Evolutionary conservation across 345 rosid genomes (phyloP).

Genomic region (Populus nigra): DNA sequence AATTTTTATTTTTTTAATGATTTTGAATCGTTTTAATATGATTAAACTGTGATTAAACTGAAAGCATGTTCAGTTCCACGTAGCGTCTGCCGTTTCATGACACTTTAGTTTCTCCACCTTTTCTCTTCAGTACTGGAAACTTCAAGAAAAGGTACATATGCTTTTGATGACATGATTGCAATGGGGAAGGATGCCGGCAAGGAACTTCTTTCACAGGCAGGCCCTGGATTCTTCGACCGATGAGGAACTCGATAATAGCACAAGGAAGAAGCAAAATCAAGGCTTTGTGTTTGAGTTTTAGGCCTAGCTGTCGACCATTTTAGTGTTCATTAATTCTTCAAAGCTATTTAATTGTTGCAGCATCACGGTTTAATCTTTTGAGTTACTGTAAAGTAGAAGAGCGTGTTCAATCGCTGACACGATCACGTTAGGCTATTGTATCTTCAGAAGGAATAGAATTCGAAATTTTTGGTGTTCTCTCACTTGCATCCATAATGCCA

Average conservation of each 20-base stretch:
- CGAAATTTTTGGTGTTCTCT: neutral
- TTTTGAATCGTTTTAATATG: too few species aligned
- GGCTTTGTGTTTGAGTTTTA: conserved; percentile 14
- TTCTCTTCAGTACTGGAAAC: conserved; percentile 80
- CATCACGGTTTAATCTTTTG: conserved; percentile 10
- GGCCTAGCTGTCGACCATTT: neutral
- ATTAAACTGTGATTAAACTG: too few species aligned
- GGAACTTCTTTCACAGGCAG: conserved; percentile 78
- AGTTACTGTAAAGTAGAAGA: conserved; percentile 18
- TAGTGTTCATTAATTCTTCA: conserved; percentile 14
- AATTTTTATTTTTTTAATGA: too few species aligned
- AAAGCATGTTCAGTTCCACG: too few species aligned
- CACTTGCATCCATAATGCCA: neutral
- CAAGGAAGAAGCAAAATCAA: neutral
- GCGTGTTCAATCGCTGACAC: neutral
- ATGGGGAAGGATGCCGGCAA: conserved; percentile 94
- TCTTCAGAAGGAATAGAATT: neutral
- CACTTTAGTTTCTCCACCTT: neutral
- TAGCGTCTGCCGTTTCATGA: neutral
- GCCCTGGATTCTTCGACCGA: conserved; percentile 76
- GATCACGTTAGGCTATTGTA: neutral
- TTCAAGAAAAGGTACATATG: conserved; percentile 70
- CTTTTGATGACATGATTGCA: conserved; percentile 65
- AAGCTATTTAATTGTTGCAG: conserved; percentile 12
- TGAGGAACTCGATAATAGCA: neutral